Base-by-base conservation (phyloP, 148 eudicot species). In the Rhododendron ferrugineum region DNA sequence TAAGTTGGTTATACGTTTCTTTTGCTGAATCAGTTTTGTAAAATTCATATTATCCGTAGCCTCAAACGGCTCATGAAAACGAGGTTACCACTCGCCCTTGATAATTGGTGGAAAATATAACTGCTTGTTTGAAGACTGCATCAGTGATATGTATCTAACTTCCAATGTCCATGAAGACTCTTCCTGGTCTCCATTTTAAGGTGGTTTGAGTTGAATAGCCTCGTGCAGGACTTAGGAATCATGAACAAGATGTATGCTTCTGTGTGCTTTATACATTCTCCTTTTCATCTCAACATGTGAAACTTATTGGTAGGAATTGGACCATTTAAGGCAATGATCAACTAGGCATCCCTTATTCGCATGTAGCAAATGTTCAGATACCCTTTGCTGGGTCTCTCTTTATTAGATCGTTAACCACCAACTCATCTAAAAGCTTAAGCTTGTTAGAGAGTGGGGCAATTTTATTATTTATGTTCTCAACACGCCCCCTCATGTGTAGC, bases 41-140 rank as follows among this genome's bases (percentile, higher is more conserved):
- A 23, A 81, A 32, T 16, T 20, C 32, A 85, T 40, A 20, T n/a
- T 68, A 37, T 58, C 44, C n/a, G 2, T 16, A 26, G 50, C 78
- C 26, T 85, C 70, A 80, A 86, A 82, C 60, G 42, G 87, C 87
- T 86, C 44, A 44, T 75, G n/a, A n/a, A 73, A 42, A 81, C 26
- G 13, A 86, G 79, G 14, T 14, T 70, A 49, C 50, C 44, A 14
- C 34, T 54, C 68, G 34, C 36, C 44, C 23, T 44, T 68, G 56
- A 49, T 83, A 36, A 73, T n/a, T 83, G 34, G 16, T 23, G 36
- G 32, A 22, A 22, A 34, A 36, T 22, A 75, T 22, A 68, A 7
- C 8, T 2, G 26, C 15, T 73, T 82, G 78, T 66, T 40, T 26
- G 37, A 23, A 36, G 60, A 44, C 58, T 44, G 15, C 11, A 18